Base-by-base conservation (phyloP, 1,284 basidiomycete genomes). In the Ceratobasidium sp. region DNA sequence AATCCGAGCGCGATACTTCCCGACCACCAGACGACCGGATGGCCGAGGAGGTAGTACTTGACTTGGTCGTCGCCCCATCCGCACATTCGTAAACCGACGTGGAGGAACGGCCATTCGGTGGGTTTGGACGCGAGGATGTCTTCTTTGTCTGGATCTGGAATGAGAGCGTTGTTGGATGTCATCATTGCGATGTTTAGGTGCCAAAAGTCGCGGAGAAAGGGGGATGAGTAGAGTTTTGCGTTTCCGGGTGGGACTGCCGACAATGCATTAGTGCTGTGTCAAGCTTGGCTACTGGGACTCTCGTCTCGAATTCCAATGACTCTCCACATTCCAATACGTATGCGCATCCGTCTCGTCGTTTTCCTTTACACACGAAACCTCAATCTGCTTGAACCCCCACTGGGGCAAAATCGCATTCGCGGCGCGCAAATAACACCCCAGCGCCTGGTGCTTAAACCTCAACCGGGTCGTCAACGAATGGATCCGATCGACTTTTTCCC, bases 121-220 rank as follows among this genome's bases (percentile, higher is more conserved):
- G 96, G 95, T 74, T 85, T 86, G 39, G 93, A 96, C 0, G 96
- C 95, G 58, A 99, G 86, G 74, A 98, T 93, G 77, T 99, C 96
- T 74, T 95, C 93, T 80, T 99, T 99, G 82, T 99, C 96, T 0
- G 95, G 92, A 75, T 99, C 95, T 0, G 96, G 96, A 50, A 98
- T 80, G 64, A 99, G 87, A 0, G 97, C 95, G 77, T 99, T 99
- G 82, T 99, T 99, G 3, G 95, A 97, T 0, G 95, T 98, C 93
- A 97, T 96, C 97, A 99, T 99, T 14, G 95, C 96, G 14, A 99
- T 93, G 75, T 99, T 99, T 69, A 99, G 86, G 78, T 99, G 96
- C 87, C 94, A 95, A 79, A 99, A 98, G 79, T 99, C 96, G 68
- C 91, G 88, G 68, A 98, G 81, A 84, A 99, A 99, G 0, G 95